Evolutionary conservation across 1,284 basidiomycete species (phyloP).

Genomic region (Pascua guehoae): DNA sequence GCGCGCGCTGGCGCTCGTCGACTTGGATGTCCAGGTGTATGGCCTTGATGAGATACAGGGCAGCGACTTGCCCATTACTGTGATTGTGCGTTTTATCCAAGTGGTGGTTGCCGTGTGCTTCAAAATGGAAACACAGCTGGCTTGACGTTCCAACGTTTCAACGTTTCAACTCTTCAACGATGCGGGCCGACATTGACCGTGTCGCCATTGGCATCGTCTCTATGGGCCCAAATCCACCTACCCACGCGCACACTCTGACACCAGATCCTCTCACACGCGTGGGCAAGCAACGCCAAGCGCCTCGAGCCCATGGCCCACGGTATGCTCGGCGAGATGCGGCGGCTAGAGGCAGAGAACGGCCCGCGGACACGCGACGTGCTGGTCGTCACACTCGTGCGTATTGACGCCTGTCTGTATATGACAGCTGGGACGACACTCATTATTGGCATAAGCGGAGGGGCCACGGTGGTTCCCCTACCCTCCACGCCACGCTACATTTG

Average conservation of each 20-base stretch:
- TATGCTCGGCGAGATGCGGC: conserved; percentile 26
- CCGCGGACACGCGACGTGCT: conserved; percentile 35
- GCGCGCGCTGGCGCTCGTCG: conserved; percentile 22
- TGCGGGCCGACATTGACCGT: too few relatives aligned
- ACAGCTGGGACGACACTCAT: too few relatives aligned
- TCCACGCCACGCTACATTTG: too few relatives aligned
- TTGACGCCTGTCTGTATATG: too few relatives aligned
- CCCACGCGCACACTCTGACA: neutral
- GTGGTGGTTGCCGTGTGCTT: too few relatives aligned
- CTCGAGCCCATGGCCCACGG: conserved; percentile 36
- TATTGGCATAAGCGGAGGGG: too few relatives aligned
- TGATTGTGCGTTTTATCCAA: conserved; percentile 27
- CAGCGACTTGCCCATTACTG: conserved; percentile 25
- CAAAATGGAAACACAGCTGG: too few relatives aligned
- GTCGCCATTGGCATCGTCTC: too few relatives aligned
- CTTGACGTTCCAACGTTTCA: too few relatives aligned
- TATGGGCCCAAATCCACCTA: too few relatives aligned
- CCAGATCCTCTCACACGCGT: conserved; percentile 40
- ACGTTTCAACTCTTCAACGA: too few relatives aligned
- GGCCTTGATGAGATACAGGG: conserved; percentile 37
- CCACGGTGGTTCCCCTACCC: too few relatives aligned
- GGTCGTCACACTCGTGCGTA: conserved; percentile 51
- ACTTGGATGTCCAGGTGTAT: conserved; percentile 33
- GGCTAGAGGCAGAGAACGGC: conserved; percentile 5
- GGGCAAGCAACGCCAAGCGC: conserved; percentile 32